Percentiles rank a stretch among this genome's conserved stretches.
Conservation (phyloP, 129 eudicot genomes). For the Flaveria bidentis region DNA sequence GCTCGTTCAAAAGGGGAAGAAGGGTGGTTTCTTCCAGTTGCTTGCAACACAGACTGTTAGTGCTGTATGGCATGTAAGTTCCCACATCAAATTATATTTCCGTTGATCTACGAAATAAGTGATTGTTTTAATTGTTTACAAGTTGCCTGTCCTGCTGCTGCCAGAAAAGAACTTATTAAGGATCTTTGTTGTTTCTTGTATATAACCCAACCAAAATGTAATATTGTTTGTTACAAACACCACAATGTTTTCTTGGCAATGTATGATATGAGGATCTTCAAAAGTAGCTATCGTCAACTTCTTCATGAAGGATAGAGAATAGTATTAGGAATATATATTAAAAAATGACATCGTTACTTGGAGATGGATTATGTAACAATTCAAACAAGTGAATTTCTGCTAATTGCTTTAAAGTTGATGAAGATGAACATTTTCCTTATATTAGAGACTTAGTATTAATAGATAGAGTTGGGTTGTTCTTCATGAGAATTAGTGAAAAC, state of each 20-base stretch:
- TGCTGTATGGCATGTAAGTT: conserved; percentile 98
- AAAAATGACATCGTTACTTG: not conserved
- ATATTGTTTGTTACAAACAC: not conserved
- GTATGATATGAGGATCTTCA: not conserved
- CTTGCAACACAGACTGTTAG: conserved; percentile 94
- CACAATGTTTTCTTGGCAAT: not conserved
- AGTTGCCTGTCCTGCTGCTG: not conserved
- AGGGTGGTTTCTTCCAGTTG: conserved; percentile 88
- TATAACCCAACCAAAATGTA: not conserved
- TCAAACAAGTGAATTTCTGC: too few relatives aligned
- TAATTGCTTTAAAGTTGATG: too few relatives aligned
- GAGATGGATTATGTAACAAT: not conserved
- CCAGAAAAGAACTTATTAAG: not conserved
- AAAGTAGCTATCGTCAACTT: not conserved
- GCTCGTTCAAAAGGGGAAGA: conserved; percentile 76
- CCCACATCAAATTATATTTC: not conserved
- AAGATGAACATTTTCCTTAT: not conserved
- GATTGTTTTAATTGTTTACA: not conserved
- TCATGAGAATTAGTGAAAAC: not conserved
- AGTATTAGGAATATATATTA: not conserved
- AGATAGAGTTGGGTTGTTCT: not conserved
- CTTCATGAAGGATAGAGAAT: not conserved
- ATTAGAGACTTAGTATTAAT: not conserved
- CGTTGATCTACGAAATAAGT: not conserved
- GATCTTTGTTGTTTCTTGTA: not conserved